Evolutionary conservation across 352 stramenopile genomes (phyloP).

Genomic region (Phytophthora pluvialis): DNA sequence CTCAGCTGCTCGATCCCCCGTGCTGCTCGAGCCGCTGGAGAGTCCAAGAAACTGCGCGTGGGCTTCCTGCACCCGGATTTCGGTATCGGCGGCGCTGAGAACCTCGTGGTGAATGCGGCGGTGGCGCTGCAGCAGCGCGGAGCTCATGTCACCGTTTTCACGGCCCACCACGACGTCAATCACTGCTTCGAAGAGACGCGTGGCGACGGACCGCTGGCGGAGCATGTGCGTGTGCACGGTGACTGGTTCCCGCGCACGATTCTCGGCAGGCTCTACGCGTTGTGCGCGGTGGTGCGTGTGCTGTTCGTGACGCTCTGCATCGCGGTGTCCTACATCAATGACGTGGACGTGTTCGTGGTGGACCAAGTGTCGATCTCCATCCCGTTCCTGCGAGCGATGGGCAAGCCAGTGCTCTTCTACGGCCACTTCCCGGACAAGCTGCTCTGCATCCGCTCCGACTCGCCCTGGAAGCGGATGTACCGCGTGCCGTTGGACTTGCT

Average conservation of each 20-base stretch:
- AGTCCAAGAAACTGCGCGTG: slow-evolving; percentile 56
- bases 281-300: slow-evolving; percentile 94
- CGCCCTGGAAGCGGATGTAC: slow-evolving; percentile 88
- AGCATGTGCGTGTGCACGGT: slow-evolving; percentile 90
- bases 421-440: slow-evolving; percentile 99
- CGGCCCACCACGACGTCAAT: slow-evolving; percentile 93
- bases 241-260: slow-evolving; percentile 95
- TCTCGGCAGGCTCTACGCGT: slow-evolving; percentile 87
- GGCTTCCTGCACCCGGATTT: slow-evolving; percentile 99
- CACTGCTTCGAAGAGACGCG: slow-evolving; percentile 97
- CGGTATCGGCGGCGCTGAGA: slow-evolving; percentile 97
- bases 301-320: slow-evolving; percentile 91
- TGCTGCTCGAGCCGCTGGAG: slow-evolving; percentile 5
- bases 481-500: slow-evolving; percentile 91
- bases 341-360: slow-evolving; percentile 81
- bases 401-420: slow-evolving; percentile 96
- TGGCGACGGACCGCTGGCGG: slow-evolving; percentile 74
- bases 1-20: slow-evolving; percentile 35
- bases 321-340: slow-evolving; percentile 40
- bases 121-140: slow-evolving; percentile 87
- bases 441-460: slow-evolving; percentile 74
- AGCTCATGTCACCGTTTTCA: slow-evolving; percentile 93
- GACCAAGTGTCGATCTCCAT: slow-evolving; percentile 86
- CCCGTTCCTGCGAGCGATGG: slow-evolving; percentile 72
- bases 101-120: slow-evolving; percentile 93